Evolutionary conservation across 1,284 basidiomycete genomes (phyloP).

Genomic region (Sanghuangporus sanghuang): DNA sequence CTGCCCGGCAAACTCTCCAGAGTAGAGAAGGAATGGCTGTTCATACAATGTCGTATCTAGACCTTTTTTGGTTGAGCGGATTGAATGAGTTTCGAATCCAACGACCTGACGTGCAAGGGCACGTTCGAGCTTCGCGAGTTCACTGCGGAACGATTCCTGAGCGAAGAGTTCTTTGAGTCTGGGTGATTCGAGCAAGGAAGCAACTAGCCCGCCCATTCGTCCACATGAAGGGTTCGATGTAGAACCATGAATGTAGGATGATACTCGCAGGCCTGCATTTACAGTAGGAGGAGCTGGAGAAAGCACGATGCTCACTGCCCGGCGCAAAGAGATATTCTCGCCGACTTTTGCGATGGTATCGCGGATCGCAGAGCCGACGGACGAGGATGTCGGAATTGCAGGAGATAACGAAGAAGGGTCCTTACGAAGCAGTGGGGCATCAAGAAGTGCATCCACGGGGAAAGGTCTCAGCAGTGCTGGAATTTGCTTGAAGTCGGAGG

Average conservation of each 20-base stretch:
- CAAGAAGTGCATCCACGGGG: conserved; percentile 50
- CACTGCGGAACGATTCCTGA: conserved; percentile 40
- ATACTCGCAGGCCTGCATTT: conserved; percentile 54
- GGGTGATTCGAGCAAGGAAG: conserved; percentile 53
- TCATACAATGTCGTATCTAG: conserved; percentile 68
- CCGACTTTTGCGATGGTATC: conserved; percentile 83
- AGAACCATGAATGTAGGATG: conserved; percentile 76
- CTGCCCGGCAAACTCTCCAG: conserved; percentile 44
- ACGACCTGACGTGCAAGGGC: conserved; percentile 82
- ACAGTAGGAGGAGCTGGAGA: conserved; percentile 30
- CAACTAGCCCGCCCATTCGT: conserved; percentile 64
- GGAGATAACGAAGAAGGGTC: conserved; percentile 27
- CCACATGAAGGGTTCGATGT: conserved; percentile 44
- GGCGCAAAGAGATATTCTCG: conserved; percentile 80
- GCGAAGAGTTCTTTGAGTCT: conserved; percentile 39
- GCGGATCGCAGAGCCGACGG: conserved; percentile 73
- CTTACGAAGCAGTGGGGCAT: conserved; percentile 59
- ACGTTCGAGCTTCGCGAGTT: conserved; percentile 67
- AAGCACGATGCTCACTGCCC: conserved; percentile 70
- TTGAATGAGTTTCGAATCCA: conserved; percentile 73
- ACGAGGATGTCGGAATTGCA: conserved; percentile 27
- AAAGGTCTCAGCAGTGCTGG: conserved; percentile 36
- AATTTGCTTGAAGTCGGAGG: conserved; percentile 28
- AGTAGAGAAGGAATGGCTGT: conserved; percentile 80
- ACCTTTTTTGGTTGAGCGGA: conserved; percentile 39